Evolutionary conservation across 805 yeast genomes (phyloP).

Genomic region (Starmerella stigmatis): DNA sequence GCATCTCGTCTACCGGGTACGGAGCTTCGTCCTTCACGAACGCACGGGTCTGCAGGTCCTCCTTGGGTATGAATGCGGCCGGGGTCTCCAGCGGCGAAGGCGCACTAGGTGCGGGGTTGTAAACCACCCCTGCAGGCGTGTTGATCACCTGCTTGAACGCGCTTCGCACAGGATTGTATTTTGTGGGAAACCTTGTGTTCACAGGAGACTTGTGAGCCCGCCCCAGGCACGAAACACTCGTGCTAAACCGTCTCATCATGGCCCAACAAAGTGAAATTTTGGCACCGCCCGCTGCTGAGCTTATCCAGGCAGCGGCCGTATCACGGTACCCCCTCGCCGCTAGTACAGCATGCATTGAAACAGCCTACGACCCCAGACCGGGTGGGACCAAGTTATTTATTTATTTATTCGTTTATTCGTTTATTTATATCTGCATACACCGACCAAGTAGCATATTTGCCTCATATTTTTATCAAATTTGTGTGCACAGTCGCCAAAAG

Average conservation of each 20-base stretch:
- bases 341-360: too few relatives aligned
- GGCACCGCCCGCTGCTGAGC: too few relatives aligned
- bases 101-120: conserved; percentile 56
- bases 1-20: conserved; percentile 27
- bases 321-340: too few relatives aligned
- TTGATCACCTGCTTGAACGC: conserved; percentile 53
- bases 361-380: too few relatives aligned
- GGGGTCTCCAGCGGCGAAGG: conserved; percentile 52
- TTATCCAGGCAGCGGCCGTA: too few relatives aligned
- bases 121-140: conserved; percentile 49
- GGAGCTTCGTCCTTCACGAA: conserved; percentile 26
- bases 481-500: too few relatives aligned
- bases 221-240: conserved; percentile 1
- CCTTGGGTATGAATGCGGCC: conserved; percentile 49
- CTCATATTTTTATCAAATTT: too few relatives aligned
- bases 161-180: conserved; percentile 52
- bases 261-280: conserved; percentile 3
- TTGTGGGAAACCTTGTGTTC: conserved; percentile 38
- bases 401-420: too few relatives aligned
- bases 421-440: too few relatives aligned
- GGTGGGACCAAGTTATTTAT: too few relatives aligned
- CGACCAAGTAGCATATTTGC: too few relatives aligned
- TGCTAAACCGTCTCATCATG: conserved; percentile 12
- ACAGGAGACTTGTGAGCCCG: conserved; percentile 18
- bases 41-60: conserved; percentile 44